Percentiles rank a stretch among this genome's conserved stretches.
Conservation (phyloP, 306 rosid species). For the Comarum palustre region DNA sequence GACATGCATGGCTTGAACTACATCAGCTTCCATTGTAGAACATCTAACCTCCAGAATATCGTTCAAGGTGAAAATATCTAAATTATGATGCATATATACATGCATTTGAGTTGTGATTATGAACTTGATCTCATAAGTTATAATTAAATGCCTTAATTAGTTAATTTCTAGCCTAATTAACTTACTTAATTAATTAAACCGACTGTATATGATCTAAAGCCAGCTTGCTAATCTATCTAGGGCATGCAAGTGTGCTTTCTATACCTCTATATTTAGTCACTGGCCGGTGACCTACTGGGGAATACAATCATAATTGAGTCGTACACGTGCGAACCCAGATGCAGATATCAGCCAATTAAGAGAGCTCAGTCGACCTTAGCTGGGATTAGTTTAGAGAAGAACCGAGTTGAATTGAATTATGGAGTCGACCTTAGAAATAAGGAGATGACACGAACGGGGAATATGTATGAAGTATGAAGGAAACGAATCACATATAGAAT, state of each 20-base stretch:
- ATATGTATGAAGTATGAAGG: not conserved
- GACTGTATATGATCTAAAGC: not conserved
- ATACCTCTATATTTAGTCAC: not conserved
- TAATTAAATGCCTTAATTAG: not conserved
- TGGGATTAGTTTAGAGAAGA: not conserved
- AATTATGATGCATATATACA: not conserved
- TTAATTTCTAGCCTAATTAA: not conserved
- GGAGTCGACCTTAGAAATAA: slow-evolving; percentile 28
- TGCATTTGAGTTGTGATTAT: not conserved
- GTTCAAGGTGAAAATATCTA: not conserved
- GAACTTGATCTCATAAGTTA: not conserved
- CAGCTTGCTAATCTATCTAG: not conserved
- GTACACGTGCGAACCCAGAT: slow-evolving; percentile 52
- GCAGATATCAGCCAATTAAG: slow-evolving; percentile 5
- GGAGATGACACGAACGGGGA: slow-evolving; percentile 18
- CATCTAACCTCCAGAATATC: not conserved
- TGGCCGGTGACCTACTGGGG: slow-evolving; percentile 23
- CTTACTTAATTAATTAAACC: not conserved
- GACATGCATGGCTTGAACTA: not conserved
- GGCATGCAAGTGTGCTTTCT: not conserved
- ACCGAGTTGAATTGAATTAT: not conserved
- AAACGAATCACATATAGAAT: not conserved
- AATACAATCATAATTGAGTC: slow-evolving; percentile 34
- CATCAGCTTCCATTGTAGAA: not conserved
- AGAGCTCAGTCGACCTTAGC: not conserved